These are phyloP conservation scores for Suaeda aralocaspica DNA, from an alignment of 148 eudicot genomes.

Conservation along the genomic window DNA sequence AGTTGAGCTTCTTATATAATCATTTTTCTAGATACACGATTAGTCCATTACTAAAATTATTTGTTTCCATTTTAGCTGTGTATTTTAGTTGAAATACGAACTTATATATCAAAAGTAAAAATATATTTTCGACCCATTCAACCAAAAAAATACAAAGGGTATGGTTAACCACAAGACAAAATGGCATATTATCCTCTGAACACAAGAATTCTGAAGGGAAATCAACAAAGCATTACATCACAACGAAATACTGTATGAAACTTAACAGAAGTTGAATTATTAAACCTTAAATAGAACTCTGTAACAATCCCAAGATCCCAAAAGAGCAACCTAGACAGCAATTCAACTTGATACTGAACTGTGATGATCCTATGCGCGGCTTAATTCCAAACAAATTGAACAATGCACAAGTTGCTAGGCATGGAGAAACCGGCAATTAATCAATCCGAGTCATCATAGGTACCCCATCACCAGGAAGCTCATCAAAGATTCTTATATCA, in stretches of 20 bases:
- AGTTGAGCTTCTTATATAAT: too few species aligned
- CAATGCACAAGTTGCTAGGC: constrained; percentile 2
- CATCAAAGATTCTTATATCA: constrained; percentile 35
- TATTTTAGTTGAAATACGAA: too few species aligned
- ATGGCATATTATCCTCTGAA: constrained; percentile 9
- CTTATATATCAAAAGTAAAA: too few species aligned
- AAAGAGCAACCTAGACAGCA: not conserved
- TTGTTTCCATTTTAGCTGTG: too few species aligned
- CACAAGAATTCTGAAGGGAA: constrained; percentile 17
- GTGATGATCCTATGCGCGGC: not conserved
- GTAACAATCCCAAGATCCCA: constrained; percentile 3
- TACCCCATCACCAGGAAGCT: constrained; percentile 32
- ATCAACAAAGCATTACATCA: constrained; percentile 20
- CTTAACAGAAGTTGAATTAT: not conserved
- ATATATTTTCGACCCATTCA: too few species aligned
- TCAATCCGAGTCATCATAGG: constrained; percentile 29
- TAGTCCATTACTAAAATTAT: too few species aligned
- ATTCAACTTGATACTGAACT: not conserved
- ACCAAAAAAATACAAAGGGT: too few species aligned
- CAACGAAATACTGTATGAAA: constrained; percentile 18
- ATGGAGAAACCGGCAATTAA: not conserved
- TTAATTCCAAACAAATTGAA: not conserved
- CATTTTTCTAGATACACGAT: too few species aligned
- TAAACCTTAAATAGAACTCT: constrained; percentile 24
- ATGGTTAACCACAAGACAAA: constrained; percentile 13